phyloP scores from a whole-genome alignment of 75 land plant genomes.

The Azolla pinnata region DNA sequence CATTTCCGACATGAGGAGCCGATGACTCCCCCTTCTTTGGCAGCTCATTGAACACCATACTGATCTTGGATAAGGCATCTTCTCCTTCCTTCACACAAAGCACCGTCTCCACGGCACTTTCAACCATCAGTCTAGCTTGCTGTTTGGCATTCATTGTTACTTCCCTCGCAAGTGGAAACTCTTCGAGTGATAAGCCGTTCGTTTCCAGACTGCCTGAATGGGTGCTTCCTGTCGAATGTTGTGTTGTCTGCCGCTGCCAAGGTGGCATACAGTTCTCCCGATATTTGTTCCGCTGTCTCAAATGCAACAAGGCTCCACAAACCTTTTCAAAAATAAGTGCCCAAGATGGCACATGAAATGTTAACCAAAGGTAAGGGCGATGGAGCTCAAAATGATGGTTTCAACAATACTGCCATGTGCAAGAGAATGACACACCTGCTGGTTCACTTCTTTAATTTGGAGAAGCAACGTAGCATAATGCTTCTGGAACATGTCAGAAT shows the following conservation, averaged over 20 bases:
- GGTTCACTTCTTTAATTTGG: slow-evolving; percentile 67
- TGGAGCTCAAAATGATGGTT: too few species aligned
- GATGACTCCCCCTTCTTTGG: slow-evolving; percentile 20
- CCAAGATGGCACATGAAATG: too few species aligned
- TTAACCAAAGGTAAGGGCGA: too few species aligned
- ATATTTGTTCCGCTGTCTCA: slow-evolving; percentile 68
- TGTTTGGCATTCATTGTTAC: slow-evolving; percentile 52
- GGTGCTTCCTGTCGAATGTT: slow-evolving; percentile 8
- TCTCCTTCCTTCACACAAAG: slow-evolving; percentile 41
- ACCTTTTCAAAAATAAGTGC: too few species aligned
- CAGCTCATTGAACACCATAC: slow-evolving; percentile 43
- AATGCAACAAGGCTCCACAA: slow-evolving; percentile 39
- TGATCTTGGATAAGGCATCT: slow-evolving; percentile 31
- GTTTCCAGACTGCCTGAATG: slow-evolving; percentile 16
- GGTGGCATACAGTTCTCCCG: slow-evolving; percentile 33
- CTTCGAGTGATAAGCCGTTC: slow-evolving; percentile 26
- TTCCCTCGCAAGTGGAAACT: slow-evolving; percentile 44
- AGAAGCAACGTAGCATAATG: slow-evolving; percentile 70
- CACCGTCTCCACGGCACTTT: slow-evolving; percentile 66
- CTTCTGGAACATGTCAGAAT: slow-evolving; percentile 53
- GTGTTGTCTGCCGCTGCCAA: slow-evolving; percentile 27
- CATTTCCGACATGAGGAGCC: slow-evolving; percentile 19
- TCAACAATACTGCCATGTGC: too few species aligned
- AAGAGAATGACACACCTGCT: slow-evolving; percentile 38
- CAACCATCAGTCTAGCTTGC: slow-evolving; percentile 65